Evolutionary conservation across 805 yeast species (phyloP).

Genomic region (Starmerella bombicola): DNA sequence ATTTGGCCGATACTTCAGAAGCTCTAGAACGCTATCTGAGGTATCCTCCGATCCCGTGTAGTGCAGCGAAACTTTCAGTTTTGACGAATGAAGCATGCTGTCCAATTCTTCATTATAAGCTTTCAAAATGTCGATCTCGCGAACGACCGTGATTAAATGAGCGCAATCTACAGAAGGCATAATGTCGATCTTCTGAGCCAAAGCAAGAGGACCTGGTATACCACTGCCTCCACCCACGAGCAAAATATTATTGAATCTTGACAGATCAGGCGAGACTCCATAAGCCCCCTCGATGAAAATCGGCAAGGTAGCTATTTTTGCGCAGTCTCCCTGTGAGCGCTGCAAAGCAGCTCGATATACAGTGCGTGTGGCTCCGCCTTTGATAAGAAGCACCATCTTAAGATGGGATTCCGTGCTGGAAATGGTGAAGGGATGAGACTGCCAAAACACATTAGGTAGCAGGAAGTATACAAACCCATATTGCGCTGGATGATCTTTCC

Average conservation of each 20-base stretch:
- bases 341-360: neutral
- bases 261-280: constrained; percentile 5
- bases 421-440: constrained; percentile 59
- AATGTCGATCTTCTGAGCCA: neutral
- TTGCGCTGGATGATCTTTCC: constrained; percentile 13
- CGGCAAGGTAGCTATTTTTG: neutral
- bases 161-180: neutral
- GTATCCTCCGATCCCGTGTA: constrained; percentile 1
- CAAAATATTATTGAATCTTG: neutral
- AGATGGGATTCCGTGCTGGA: constrained; percentile 4
- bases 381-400: constrained; percentile 9
- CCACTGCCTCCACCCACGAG: constrained; percentile 15
- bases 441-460: constrained; percentile 46
- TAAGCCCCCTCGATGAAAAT: constrained; percentile 15
- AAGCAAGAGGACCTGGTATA: constrained; percentile 13
- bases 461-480: constrained; percentile 25
- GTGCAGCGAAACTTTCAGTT: constrained; percentile 2
- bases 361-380: constrained; percentile 10
- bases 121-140: constrained; percentile 3
- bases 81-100: neutral
- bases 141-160: constrained; percentile 5
- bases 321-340: neutral
- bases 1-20: constrained; percentile 8
- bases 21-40: neutral
- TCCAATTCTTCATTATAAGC: constrained; percentile 7